A percentile compares a stretch with the other conserved stretches of the same genome.
These are phyloP conservation scores for Glebionis coronaria DNA, from an alignment of 129 eudicot species.

Conservation along the genomic window DNA sequence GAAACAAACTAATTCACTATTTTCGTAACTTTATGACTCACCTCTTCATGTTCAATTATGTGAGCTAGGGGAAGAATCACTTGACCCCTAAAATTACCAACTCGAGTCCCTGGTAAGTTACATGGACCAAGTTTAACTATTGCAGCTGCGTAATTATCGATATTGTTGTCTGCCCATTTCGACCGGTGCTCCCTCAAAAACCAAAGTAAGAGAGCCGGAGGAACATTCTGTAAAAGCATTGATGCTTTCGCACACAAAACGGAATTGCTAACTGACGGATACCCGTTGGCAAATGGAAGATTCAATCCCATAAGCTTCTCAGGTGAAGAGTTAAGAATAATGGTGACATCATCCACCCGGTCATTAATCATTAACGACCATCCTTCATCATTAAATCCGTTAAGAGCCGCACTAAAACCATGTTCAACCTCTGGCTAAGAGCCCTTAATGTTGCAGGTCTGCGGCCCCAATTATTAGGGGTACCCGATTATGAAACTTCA, in stretches of 20 bases:
- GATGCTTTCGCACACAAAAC: conserved; percentile 93
- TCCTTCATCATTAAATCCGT: conserved; percentile 82
- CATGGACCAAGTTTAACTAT: conserved; percentile 37
- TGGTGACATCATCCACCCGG: conserved; percentile 79
- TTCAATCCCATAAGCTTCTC: conserved; percentile 84
- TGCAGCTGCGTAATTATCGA: conserved; percentile 43
- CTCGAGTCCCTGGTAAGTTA: conserved; percentile 28
- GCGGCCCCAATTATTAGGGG: conserved; percentile 39
- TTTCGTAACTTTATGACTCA: conserved; percentile 24
- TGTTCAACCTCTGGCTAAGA: conserved; percentile 47
- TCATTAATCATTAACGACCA: conserved; percentile 89
- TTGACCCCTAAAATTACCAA: conserved; percentile 37
- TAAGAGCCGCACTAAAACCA: conserved; percentile 86
- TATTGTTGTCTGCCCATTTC: conserved; percentile 44
- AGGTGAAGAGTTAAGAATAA: conserved; percentile 84
- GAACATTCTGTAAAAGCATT: conserved; percentile 75
- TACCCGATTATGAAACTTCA: conserved; percentile 43
- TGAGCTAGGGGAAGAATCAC: conserved; percentile 55
- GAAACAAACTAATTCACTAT: no score
- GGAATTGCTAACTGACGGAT: conserved; percentile 51
- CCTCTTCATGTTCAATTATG: conserved; percentile 54
- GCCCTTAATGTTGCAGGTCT: conserved; percentile 47
- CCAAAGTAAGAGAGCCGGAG: conserved; percentile 35
- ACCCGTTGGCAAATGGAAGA: conserved; percentile 60
- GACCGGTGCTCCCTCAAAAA: conserved; percentile 51